Conservation (phyloP, 345 rosid genomes). For the Gossypium longicalyx region DNA sequence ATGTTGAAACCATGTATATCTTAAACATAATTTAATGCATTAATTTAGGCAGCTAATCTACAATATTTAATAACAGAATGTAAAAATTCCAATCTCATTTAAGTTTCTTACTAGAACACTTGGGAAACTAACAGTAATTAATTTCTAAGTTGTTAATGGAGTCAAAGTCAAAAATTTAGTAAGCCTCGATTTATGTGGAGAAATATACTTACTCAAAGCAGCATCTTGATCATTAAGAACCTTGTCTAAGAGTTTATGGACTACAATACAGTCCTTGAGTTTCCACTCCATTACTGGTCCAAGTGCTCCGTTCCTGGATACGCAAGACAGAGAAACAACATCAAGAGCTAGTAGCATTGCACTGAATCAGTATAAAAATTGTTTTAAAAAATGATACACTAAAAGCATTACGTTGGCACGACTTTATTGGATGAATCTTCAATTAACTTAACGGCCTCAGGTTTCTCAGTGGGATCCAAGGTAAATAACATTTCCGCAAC, state of each 20-base stretch:
- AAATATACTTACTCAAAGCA: conserved; percentile 60
- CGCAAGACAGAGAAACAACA: conserved; percentile 7
- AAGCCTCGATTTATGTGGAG: background rate
- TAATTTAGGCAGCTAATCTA: background rate
- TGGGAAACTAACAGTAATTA: background rate
- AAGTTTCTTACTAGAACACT: background rate
- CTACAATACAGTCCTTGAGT: conserved; percentile 72
- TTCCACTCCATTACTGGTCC: conserved; percentile 70
- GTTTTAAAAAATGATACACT: too few relatives aligned
- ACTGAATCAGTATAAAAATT: background rate
- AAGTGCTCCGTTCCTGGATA: conserved; percentile 54
- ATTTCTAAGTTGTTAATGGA: conserved; percentile 1
- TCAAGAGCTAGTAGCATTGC: background rate
- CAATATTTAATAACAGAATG: background rate
- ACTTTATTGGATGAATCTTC: conserved; percentile 11
- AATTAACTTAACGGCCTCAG: conserved; percentile 4
- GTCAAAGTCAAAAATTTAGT: background rate
- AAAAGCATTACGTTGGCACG: conserved; percentile 6
- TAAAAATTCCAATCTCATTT: background rate
- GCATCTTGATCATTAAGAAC: conserved; percentile 58
- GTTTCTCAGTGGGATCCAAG: conserved; percentile 4
- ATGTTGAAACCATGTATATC: background rate
- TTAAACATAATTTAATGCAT: background rate
- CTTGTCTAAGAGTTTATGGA: conserved; percentile 59
- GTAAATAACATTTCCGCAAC: conserved; percentile 11